Evolutionary conservation across 1,284 basidiomycete genomes (phyloP), one percentile per base, ranked within the genome.

Genomic region (Thecaphora thlaspeos): DNA sequence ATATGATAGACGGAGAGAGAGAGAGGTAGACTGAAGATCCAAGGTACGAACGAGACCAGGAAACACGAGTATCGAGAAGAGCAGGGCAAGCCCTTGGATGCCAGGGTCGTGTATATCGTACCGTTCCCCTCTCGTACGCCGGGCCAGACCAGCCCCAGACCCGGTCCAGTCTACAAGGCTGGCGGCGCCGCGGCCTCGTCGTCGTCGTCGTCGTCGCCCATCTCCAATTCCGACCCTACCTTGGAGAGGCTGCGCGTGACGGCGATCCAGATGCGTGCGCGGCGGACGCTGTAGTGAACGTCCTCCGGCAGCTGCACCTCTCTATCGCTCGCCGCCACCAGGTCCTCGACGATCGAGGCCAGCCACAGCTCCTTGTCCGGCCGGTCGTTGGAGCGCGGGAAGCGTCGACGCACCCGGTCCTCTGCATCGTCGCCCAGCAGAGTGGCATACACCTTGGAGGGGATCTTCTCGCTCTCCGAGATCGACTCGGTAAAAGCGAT

Each of bases 231-330:
- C 5, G 26, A 28, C 7, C 26, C 26, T 5, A 28, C 26, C 26
- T 28, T 28, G 26, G 36, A 7, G 7, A 37, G 36, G 36, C 18
- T 17, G 36, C 36, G 36, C 14, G 36, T 47, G 3, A 47, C 45
- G 12, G 50, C 55, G 41, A 46, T 32, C 30, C 40, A 58, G 19
- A 51, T 41, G 15, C 55, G 42, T 17, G 55, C 55, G 4, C 55
- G 45, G 18, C 55, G 42, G 10, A 58, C 38, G 24, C 44, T 43
- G 15, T 36, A 41, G n/a, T 47, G 43, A 17, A 51, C 45, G 21
- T 58, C 55, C 19, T 23, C 23, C n/a, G 55, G 50, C 23, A 58
- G 41, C 43, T 58, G 50, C 19, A 48, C 50, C 24, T 58, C 55
- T 4, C 55, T 38, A 11, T 38, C 32, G 12, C 50, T 50, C 7